These are phyloP conservation scores for Cladobotryum protrusum DNA, from an alignment of 2,329 filamentous ascomycete species.

Conservation along the genomic window DNA sequence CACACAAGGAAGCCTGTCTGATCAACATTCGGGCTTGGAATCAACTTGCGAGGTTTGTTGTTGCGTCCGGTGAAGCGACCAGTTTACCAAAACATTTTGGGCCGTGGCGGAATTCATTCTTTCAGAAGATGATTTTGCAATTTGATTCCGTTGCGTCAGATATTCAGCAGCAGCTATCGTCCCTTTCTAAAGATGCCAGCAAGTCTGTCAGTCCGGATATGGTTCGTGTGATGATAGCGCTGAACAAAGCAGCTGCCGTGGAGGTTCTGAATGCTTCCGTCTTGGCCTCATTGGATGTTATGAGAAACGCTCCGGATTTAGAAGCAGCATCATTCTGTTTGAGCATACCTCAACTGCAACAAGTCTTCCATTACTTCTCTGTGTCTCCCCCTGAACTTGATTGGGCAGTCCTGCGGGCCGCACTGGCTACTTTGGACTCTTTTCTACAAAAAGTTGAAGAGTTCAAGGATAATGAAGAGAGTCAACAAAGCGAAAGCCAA, in stretches of 20 bases:
- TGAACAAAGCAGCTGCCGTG: slow-evolving; percentile 47
- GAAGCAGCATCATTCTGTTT: slow-evolving; percentile 43
- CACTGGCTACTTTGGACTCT: slow-evolving; percentile 41
- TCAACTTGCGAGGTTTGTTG: slow-evolving; percentile 54
- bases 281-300: slow-evolving; percentile 44
- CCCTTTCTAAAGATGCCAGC: slow-evolving; percentile 41
- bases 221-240: slow-evolving; percentile 43
- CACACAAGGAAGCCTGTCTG: slow-evolving; percentile 60
- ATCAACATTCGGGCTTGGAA: slow-evolving; percentile 59
- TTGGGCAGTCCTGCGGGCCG: slow-evolving; percentile 41
- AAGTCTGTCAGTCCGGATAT: slow-evolving; percentile 37
- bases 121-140: slow-evolving; percentile 51
- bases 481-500: slow-evolving; percentile 32
- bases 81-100: slow-evolving; percentile 41
- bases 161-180: slow-evolving; percentile 49
- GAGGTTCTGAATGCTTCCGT: slow-evolving; percentile 47
- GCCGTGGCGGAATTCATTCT: slow-evolving; percentile 50
- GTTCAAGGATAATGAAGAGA: slow-evolving; percentile 32
- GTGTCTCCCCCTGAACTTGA: slow-evolving; percentile 37
- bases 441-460: slow-evolving; percentile 42
- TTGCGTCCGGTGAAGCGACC: slow-evolving; percentile 41
- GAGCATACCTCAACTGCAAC: slow-evolving; percentile 44
- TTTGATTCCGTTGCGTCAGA: slow-evolving; percentile 51
- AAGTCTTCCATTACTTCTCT: slow-evolving; percentile 45
- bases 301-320: slow-evolving; percentile 40